Base-by-base conservation (phyloP, 2,329 filamentous ascomycete genomes). In the Aspergillus intermedius region DNA sequence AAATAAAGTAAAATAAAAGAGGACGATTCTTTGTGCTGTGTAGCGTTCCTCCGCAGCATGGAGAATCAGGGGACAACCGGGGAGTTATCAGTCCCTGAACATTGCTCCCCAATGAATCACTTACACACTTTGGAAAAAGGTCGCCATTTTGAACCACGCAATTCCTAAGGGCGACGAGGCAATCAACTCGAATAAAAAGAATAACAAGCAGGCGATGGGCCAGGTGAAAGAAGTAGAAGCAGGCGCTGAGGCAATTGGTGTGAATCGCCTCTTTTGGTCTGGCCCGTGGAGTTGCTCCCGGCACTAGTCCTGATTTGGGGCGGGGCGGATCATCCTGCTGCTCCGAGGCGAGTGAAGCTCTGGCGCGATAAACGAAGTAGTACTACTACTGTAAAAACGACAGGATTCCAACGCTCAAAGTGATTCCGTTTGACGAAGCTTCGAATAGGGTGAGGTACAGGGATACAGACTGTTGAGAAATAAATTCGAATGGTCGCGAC, bases 41-140 rank as follows among this genome's bases (percentile, higher is more conserved):
- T 37, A 44, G 22, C 46, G 47, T 54, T 40, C 48, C 49, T 49
- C 50, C 50, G 47, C 50, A 46, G 45, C 30, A 50, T 54, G 56
- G 56, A 54, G 50, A 57, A 60, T 58, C 54, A 58, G 58, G 61
- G 51, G 58, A 47, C 46, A 45, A 51, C 41, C 49, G 54, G 54
- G 56, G 51, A 54, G 56, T 54, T 52, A 52, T 40, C 52, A 56
- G 48, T 52, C 48, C 47, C 49, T 13, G 43, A 34, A 48, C 30
- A 32, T 51, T 5, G 9, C 25, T 9, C 8, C 9, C 10, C 10
- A 30, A 30, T 12, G 9, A 49, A 50, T 42, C 19, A 72, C 71
- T 64, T 73, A 76, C 74, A 75, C 73, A 56, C 71, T 74, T 60
- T 74, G 73, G 46, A 76, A 74, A 58, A 75, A 75, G 44, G 68